These are phyloP conservation scores for Eucalyptus tenuipes DNA, from an alignment of 345 rosid genomes.

Conservation along the genomic window DNA sequence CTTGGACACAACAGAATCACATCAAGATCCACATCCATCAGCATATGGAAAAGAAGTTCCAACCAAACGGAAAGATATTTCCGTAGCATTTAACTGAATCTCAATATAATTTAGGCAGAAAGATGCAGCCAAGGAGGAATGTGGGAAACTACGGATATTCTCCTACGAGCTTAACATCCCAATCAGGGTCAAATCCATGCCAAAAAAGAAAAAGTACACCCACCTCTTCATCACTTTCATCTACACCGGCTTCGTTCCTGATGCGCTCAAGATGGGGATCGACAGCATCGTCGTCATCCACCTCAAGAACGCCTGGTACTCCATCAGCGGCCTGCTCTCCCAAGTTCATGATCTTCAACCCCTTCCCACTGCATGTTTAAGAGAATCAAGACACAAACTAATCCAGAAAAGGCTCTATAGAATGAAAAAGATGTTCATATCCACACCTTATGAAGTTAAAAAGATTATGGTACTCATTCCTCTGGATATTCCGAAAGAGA, in stretches of 20 bases:
- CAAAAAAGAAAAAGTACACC: neutral
- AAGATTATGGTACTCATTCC: constrained; percentile 90
- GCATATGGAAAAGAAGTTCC: neutral
- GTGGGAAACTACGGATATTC: neutral
- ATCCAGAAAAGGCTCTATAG: neutral
- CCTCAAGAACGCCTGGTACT: constrained; percentile 65
- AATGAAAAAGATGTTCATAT: neutral
- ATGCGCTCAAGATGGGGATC: constrained; percentile 96
- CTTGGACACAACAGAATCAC: neutral
- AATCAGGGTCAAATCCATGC: neutral
- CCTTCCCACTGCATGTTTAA: constrained; percentile 45
- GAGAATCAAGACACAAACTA: neutral
- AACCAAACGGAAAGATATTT: neutral
- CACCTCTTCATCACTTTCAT: constrained; percentile 95
- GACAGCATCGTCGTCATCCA: constrained; percentile 78
- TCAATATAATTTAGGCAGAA: neutral
- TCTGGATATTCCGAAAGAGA: constrained; percentile 91
- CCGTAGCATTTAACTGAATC: neutral
- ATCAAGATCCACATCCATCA: neutral
- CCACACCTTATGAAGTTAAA: constrained; percentile 75
- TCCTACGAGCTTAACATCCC: neutral
- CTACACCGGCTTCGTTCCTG: constrained; percentile 69
- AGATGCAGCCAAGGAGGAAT: neutral
- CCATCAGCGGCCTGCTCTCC: constrained; percentile 55
- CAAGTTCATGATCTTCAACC: constrained; percentile 85